phyloP scores from a whole-genome alignment of 2,329 filamentous ascomycete genomes.

The Eutypella sp. region DNA sequence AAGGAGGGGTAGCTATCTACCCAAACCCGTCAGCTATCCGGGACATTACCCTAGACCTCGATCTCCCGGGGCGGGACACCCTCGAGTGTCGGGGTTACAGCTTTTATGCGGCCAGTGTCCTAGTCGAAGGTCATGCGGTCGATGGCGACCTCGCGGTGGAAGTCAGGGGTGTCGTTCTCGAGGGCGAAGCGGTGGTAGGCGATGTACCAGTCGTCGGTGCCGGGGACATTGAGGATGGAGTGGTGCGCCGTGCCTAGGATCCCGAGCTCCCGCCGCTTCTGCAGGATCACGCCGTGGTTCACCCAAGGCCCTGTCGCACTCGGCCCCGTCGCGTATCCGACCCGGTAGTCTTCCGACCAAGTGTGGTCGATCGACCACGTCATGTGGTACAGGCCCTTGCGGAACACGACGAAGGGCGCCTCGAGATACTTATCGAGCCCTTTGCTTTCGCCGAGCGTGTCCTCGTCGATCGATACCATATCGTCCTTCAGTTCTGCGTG shows the following conservation, averaged over 20 bases:
- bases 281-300: conserved; percentile 36
- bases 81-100: too few relatives aligned
- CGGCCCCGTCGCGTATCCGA: conserved; percentile 38
- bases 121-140: conserved; percentile 34
- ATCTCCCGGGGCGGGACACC: too few relatives aligned
- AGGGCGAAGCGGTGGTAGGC: conserved; percentile 42
- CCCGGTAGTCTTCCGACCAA: conserved; percentile 36
- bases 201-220: conserved; percentile 43
- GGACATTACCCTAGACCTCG: too few relatives aligned
- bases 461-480: conserved; percentile 36
- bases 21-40: too few relatives aligned
- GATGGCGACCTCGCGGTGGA: conserved; percentile 35
- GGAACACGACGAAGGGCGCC: conserved; percentile 36
- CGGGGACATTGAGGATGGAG: conserved; percentile 38
- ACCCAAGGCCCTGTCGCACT: conserved; percentile 34
- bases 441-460: conserved; percentile 24
- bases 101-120: too few relatives aligned
- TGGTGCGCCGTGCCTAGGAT: conserved; percentile 40
- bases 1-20: too few relatives aligned
- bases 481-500: conserved; percentile 37
- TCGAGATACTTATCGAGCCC: conserved; percentile 37
- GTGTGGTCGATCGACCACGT: conserved; percentile 43
- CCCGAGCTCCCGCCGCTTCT: conserved; percentile 32
- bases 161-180: conserved; percentile 34
- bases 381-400: conserved; percentile 37